phyloP scores from a whole-genome alignment of 495 filamentous ascomycete species.

The Neurospora sp. region DNA sequence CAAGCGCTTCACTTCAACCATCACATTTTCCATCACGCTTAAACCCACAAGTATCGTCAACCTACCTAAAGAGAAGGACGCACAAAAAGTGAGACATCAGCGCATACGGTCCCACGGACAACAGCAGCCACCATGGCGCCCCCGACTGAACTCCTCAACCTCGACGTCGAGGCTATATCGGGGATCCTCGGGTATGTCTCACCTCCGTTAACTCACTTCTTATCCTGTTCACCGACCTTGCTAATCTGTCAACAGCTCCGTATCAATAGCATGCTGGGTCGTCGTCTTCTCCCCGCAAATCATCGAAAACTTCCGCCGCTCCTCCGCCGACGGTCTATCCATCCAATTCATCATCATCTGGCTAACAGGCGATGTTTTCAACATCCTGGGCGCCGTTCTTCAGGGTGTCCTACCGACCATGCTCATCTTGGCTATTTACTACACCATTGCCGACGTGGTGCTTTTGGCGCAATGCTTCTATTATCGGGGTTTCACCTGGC shows the following conservation, averaged over 20 bases:
- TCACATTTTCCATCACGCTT: background rate
- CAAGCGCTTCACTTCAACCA: background rate
- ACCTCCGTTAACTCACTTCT: background rate
- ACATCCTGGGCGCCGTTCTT: constrained; percentile 84
- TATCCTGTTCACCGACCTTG: too few relatives aligned
- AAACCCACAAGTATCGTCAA: background rate
- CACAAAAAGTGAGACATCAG: background rate
- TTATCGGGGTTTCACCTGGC: constrained; percentile 73
- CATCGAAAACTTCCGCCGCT: constrained; percentile 81
- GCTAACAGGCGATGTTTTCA: constrained; percentile 92
- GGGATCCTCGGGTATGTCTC: constrained; percentile 69
- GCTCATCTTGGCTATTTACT: constrained; percentile 90
- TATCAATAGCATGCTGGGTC: constrained; percentile 95
- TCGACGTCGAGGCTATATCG: constrained; percentile 79
- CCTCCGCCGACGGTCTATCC: constrained; percentile 80
- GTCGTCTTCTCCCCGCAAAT: constrained; percentile 97
- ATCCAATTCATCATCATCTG: constrained; percentile 84
- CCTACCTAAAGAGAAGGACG: background rate
- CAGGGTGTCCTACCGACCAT: constrained; percentile 94
- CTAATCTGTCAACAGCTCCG: constrained; percentile 64
- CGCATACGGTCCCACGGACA: background rate
- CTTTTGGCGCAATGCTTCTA: constrained; percentile 85
- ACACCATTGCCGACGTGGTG: constrained; percentile 87
- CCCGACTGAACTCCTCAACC: constrained; percentile 50
- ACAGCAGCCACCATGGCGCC: constrained; percentile 48